Conservation (phyloP, 768 basidiomycete genomes). For the Coprinellus aureogranulatus region DNA sequence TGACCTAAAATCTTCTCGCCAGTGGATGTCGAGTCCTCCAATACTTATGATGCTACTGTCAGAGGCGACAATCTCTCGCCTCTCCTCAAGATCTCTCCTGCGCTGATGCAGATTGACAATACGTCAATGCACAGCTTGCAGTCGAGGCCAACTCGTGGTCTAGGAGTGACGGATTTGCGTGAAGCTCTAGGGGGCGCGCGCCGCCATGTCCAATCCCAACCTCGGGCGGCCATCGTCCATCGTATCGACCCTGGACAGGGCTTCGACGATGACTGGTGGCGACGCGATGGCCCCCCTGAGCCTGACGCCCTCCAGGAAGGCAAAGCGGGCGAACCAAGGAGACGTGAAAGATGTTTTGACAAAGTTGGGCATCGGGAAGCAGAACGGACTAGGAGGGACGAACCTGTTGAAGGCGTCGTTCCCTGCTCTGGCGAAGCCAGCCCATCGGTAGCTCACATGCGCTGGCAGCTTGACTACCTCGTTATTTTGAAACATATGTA, state of each 20-base stretch:
- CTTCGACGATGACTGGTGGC: conserved; percentile 46
- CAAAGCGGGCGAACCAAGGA: conserved; percentile 40
- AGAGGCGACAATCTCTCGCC: conserved; percentile 71
- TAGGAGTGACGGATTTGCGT: conserved; percentile 84
- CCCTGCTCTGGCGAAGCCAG: conserved; percentile 37
- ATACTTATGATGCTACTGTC: conserved; percentile 50
- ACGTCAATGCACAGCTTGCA: conserved; percentile 77
- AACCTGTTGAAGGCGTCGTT: conserved; percentile 72
- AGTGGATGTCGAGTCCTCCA: conserved; percentile 55
- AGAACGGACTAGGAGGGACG: conserved; percentile 32
- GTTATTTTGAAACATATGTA: too few species aligned
- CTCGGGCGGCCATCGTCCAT: conserved; percentile 68
- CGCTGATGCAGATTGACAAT: conserved; percentile 89
- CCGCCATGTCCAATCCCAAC: conserved; percentile 77
- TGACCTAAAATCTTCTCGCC: not conserved
- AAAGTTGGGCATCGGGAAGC: conserved; percentile 79
- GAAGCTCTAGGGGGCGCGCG: conserved; percentile 87
- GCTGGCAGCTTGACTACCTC: not conserved
- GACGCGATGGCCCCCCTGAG: conserved; percentile 55
- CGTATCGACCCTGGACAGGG: conserved; percentile 67
- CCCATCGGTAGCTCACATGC: conserved; percentile 2
- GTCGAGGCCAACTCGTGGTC: conserved; percentile 70
- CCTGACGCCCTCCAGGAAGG: conserved; percentile 33
- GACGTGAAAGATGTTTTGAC: conserved; percentile 83
- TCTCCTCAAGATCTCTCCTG: conserved; percentile 77